Evolutionary conservation across 768 basidiomycete genomes (phyloP), one percentile per base, ranked within the genome.

Genomic region (Leccinum imitatum): DNA sequence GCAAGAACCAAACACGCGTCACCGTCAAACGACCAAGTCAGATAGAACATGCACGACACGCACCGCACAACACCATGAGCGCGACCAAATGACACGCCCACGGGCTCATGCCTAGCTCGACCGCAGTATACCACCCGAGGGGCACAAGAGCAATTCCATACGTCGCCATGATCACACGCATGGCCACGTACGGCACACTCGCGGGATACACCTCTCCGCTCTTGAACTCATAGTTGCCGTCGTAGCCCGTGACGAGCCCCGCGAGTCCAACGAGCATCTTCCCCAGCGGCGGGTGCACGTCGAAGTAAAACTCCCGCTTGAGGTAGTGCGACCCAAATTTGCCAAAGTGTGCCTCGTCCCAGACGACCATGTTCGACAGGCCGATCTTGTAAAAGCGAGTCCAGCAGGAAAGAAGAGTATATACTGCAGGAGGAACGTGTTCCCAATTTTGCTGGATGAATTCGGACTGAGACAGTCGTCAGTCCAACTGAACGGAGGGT

Each of bases 271-370:
- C 96, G 57, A 99, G 83, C 95, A 99, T 98, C 81, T 99, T 99
- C 3, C 97, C 97, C 46, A 99, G 82, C 0, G 97, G 97, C 6
- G 97, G 97, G 69, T 99, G 97, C 27, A 98, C 97, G 70, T 99
- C 97, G 73, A 98, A 98, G 80, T 98, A 98, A 77, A 98, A 98
- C 73, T 97, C 94, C 69, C 95, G 91, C 76, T 98, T 97, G 76
- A 99, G 87, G 76, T 99, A 98, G 76, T 98, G 90, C 54, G 93
- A 93, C 54, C 93, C 97, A 76, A 99, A 98, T 77, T 99, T 98
- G 66, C 97, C 97, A 75, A 98, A 99, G 76, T 99, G 97, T 41
- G 97, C 96, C 80, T 99, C 97, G 74, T 99, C 97, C 97, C 96
- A 98, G 60, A 98, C 87, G 75, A 99, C 96, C 63, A 83, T 71